Conservation (phyloP, 2,329 filamentous ascomycete genomes). For the Pseudogymnoascus verrucosus region DNA sequence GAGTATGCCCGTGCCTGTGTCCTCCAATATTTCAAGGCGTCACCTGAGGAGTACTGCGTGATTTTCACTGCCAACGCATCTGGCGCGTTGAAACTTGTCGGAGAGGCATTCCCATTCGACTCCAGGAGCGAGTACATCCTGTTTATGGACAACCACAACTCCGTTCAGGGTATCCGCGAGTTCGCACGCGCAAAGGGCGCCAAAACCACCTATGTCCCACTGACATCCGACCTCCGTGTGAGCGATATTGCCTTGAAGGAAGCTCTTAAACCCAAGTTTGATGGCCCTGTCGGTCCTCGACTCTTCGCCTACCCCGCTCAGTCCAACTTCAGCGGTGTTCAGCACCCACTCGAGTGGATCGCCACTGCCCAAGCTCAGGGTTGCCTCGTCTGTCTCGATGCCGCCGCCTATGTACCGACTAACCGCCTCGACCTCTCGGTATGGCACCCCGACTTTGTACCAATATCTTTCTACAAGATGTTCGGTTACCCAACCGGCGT, state of each 20-base stretch:
- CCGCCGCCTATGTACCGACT: constrained; percentile 34
- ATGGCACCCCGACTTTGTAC: constrained; percentile 33
- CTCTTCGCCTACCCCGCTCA: constrained; percentile 40
- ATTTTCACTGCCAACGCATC: constrained; percentile 36
- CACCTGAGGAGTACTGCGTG: constrained; percentile 32
- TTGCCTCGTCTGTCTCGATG: constrained; percentile 35
- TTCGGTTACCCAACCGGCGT: constrained; percentile 37
- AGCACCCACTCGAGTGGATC: constrained; percentile 34
- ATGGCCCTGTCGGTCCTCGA: constrained; percentile 17
- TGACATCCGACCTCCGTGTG: constrained; percentile 26
- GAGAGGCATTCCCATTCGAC: constrained; percentile 32
- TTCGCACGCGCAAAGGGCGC: constrained; percentile 26
- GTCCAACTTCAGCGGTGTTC: constrained; percentile 38
- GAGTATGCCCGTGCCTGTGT: constrained; percentile 28
- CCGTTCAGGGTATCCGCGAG: constrained; percentile 33
- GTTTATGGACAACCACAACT: constrained; percentile 37
- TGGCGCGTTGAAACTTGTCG: constrained; percentile 32
- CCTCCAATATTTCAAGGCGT: constrained; percentile 30
- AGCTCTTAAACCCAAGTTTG: constrained; percentile 18
- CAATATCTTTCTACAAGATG: constrained; percentile 36
- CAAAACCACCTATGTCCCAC: constrained; percentile 27
- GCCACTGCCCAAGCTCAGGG: constrained; percentile 29
- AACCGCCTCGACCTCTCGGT: constrained; percentile 28
- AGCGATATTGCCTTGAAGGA: constrained; percentile 20
- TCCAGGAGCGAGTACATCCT: constrained; percentile 26